Base-by-base conservation (phyloP, 371 early-diverging fungal genomes). In the Rhizopus sp. region DNA sequence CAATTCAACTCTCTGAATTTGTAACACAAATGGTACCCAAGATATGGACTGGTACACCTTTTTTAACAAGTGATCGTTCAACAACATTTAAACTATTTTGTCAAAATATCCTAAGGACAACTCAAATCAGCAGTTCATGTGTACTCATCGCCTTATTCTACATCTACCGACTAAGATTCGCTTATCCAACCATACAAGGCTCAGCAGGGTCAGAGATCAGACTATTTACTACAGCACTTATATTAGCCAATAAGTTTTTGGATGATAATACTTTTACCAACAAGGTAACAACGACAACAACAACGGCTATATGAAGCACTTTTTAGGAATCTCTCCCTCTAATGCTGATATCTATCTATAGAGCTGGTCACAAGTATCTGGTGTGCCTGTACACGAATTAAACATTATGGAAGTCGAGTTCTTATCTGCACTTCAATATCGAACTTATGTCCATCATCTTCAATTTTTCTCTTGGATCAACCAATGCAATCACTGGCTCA, bases 381-480 rank as follows among this genome's bases (percentile, higher is more conserved):
- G 77, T 51, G 63, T 89, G 34, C 77, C 83, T 4, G 68, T 85
- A 15, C 39, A 61, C 33, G 87, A 89, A 63, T 66, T 89, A 37
- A 81, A 83, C 51, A 80, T 80, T 7, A 88, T 90, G 87, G 89
- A 89, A 72, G 72, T 78, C 41, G 86, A 89, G 66, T 88, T 87
- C 57, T 58, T 87, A 47, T 56, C 73, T 32, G 81, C 85, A 7
- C 64, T 88, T n/a, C 74, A 83, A 30, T 81, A 84, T 34, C 50
- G 48, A 48, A 68, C 63, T 9, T 65, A 64, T 53, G 51, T 71
- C 38, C 65, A 59, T 34, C 62, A 59, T 7, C n/a, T 35, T 7
- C 72, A 66, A 38, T 71, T 71, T 50, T 68, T 54, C 60, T 53
- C 68, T 8, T 71, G 72, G 72, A 50, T 57, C 31, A 44, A 41